phyloP scores from a whole-genome alignment of 2,329 filamentous ascomycete genomes.

The Epichloe festucae region DNA sequence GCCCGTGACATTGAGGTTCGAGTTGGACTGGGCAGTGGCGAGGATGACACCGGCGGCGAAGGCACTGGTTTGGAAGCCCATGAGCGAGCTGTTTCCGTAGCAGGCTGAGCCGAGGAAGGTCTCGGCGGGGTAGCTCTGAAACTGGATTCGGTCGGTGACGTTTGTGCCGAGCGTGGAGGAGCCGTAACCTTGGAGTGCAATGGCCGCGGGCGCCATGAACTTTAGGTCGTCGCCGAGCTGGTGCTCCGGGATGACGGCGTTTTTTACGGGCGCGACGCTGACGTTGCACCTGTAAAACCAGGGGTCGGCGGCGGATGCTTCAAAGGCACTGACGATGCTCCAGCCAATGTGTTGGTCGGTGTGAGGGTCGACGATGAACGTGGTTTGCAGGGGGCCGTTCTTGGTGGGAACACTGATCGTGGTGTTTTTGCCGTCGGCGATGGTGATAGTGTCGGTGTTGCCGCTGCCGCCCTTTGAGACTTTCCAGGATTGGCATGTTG shows the following conservation, averaged over 20 bases:
- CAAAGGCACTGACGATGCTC: conserved; percentile 22
- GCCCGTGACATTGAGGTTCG: conserved; percentile 14
- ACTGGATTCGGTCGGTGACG: conserved; percentile 14
- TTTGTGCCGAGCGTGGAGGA: conserved; percentile 11
- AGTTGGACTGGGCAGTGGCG: conserved; percentile 19
- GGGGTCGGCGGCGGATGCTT: conserved; percentile 20
- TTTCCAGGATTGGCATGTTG: conserved; percentile 17
- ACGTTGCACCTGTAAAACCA: conserved; percentile 31
- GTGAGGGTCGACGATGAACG: conserved; percentile 21
- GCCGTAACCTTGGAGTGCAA: conserved; percentile 29
- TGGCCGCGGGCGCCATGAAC: conserved; percentile 21
- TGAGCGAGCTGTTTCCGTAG: conserved; percentile 16
- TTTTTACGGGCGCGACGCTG: conserved; percentile 19
- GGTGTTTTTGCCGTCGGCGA: conserved; percentile 13
- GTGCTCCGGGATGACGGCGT: conserved; percentile 23
- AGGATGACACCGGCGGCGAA: conserved; percentile 25
- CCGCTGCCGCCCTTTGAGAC: conserved; percentile 22
- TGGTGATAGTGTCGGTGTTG: conserved; percentile 12
- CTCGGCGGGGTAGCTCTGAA: conserved; percentile 29
- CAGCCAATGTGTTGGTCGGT: conserved; percentile 14
- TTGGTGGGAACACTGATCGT: conserved; percentile 13
- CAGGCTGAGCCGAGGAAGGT: conserved; percentile 22
- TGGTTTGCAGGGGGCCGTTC: conserved; percentile 22
- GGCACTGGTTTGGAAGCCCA: conserved; percentile 23
- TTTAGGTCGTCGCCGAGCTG: conserved; percentile 21